Base-by-base conservation (phyloP, 2,329 filamentous ascomycete genomes). In the Cladophialophora chaetospira region DNA sequence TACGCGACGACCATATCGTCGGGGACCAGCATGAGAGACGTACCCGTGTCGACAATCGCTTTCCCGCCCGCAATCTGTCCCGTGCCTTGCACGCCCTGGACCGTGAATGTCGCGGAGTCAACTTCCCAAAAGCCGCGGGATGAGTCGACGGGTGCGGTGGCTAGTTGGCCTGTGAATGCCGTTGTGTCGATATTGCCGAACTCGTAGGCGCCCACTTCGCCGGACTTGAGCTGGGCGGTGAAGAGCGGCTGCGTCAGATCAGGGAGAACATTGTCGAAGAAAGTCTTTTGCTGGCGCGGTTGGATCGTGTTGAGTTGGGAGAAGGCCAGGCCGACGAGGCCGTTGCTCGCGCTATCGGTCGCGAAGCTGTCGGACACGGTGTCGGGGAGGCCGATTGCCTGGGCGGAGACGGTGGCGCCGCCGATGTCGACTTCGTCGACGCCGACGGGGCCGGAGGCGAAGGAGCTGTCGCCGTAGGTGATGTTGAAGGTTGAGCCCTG, bases 51-150 rank as follows among this genome's bases (percentile, higher is more conserved):
- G 25, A 83, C 77, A 53, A 88, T 86, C 44, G 84, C 81, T 25
- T 73, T 72, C 45, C 62, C 67, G n/a, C 69, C 61, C 1, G 64
- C 58, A 1, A 64, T 57, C 1, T 64, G 66, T 40, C 72, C 67
- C 9, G 57, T 65, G 3, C 28, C 42, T 23, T 25, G 23, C 66
- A 79, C 73, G 35, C 69, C 70, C 11, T 77, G 81, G 53, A 90
- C 76, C 15, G 75, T 73, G 67, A 86, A 88, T 43, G 75, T 74
- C 21, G 76, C 75, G 4, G 82, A 83, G 11, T 77, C 67, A 67
- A 89, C 83, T 67, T 87, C 77, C 88, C 88, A 91, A 76, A 86
- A 90, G 6, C 88, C 88, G 28, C 77, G 73, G 9, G 77, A 78
- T 15, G 77, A 78, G 68, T 89, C 82, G 60, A 90, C 78, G 8